Conservation (phyloP, 176 grass and related monocot species). For the Oryza longistaminata region DNA sequence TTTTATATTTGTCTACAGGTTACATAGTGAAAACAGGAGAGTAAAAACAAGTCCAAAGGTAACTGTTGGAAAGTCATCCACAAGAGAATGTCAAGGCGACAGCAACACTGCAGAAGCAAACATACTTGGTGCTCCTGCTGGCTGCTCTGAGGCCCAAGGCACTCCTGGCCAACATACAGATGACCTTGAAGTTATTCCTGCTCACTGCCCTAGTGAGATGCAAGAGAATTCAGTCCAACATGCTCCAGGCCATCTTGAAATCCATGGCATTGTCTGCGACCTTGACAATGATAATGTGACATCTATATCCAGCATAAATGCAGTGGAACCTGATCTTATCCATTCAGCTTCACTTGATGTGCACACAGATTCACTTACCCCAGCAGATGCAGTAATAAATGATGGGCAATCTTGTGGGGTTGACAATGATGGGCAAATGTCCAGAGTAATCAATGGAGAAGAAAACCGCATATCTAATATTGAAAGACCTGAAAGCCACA, state of each 20-base stretch:
- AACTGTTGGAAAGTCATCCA: constrained; percentile 34
- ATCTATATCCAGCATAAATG: constrained; percentile 42
- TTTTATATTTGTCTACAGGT: constrained; percentile 54
- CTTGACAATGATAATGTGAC: constrained; percentile 38
- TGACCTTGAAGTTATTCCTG: constrained; percentile 21
- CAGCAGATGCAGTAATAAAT: constrained; percentile 18
- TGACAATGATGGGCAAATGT: constrained; percentile 21
- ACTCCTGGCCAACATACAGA: constrained; percentile 24
- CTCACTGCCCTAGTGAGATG: constrained; percentile 39
- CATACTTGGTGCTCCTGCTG: constrained; percentile 32
- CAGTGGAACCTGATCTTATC: constrained; percentile 28
- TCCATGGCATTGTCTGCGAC: constrained; percentile 8
- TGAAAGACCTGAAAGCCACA: constrained; percentile 37
- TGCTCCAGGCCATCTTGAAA: constrained; percentile 42
- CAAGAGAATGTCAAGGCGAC: constrained; percentile 22
- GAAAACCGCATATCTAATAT: constrained; percentile 31
- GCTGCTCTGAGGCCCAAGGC: constrained; percentile 27
- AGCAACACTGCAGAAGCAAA: constrained; percentile 16
- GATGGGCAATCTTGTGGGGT: constrained; percentile 25
- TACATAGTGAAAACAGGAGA: constrained; percentile 55
- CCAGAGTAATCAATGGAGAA: constrained; percentile 8
- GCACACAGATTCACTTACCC: constrained; percentile 16
- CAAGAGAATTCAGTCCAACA: constrained; percentile 37
- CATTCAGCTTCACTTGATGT: constrained; percentile 33
- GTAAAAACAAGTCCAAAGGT: constrained; percentile 41